phyloP scores from a whole-genome alignment of 1,284 basidiomycete species.

The Rhodotorula glutinis region DNA sequence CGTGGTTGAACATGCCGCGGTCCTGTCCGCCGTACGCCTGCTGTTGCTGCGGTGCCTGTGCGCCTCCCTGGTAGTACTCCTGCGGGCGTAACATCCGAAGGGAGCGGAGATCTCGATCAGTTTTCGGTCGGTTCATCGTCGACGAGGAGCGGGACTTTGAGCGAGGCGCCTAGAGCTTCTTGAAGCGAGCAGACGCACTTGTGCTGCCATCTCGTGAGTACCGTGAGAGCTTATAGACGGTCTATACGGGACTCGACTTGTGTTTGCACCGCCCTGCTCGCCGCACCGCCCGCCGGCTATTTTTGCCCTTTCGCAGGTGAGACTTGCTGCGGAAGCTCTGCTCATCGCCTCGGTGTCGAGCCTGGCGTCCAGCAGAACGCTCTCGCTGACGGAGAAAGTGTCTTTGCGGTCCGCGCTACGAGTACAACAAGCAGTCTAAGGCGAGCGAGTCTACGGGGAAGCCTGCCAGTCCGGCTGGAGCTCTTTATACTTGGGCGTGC shows the following conservation, averaged over 20 bases:
- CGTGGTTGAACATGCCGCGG: constrained; percentile 3
- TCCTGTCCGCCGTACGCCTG: not conserved
- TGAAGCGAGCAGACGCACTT: not conserved
- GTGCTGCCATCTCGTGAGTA: constrained; percentile 3
- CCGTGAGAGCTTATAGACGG: not conserved
- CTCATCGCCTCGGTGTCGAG: too few species aligned
- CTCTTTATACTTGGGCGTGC: constrained; percentile 12
- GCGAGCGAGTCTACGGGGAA: not conserved
- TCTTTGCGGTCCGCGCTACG: too few species aligned
- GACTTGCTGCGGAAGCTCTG: too few species aligned
- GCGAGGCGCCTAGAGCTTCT: too few species aligned
- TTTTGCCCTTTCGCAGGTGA: too few species aligned
- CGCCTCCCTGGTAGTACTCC: constrained; percentile 6
- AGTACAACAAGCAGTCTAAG: not conserved
- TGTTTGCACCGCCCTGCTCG: not conserved
- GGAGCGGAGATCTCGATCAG: not conserved
- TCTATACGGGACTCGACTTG: not conserved
- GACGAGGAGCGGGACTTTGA: too few species aligned
- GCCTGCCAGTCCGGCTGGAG: not conserved
- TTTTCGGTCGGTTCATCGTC: not conserved
- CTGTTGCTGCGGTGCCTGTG: not conserved
- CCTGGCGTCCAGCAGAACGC: too few species aligned
- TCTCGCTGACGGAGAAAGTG: too few species aligned
- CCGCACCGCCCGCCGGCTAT: too few species aligned
- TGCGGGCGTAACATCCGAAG: not conserved